phyloP scores from a whole-genome alignment of 1,139 yeast species.

The Geotrichum aggregatum region DNA sequence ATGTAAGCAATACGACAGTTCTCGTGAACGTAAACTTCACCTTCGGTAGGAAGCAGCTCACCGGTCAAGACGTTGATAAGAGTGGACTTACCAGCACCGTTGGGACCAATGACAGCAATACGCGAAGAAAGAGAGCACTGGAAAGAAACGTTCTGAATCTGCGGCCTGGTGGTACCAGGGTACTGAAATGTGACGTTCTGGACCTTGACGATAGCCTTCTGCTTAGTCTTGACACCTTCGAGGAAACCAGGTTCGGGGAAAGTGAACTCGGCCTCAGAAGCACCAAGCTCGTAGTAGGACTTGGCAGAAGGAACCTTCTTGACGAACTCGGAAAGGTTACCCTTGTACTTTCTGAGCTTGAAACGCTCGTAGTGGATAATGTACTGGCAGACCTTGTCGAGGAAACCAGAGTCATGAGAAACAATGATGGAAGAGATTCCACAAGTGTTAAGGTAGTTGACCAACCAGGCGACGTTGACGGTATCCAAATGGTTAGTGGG shows the following conservation, averaged over 20 bases:
- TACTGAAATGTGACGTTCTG: slow-evolving; percentile 96
- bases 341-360: slow-evolving; percentile 99
- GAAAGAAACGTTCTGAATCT: slow-evolving; percentile 84
- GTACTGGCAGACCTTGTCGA: slow-evolving; percentile 95
- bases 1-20: slow-evolving; percentile 99
- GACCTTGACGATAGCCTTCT: slow-evolving; percentile 98
- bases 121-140: slow-evolving; percentile 98
- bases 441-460: slow-evolving; percentile 96
- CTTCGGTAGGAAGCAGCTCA: slow-evolving; percentile 94
- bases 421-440: slow-evolving; percentile 97
- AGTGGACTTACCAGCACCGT: slow-evolving; percentile 99
- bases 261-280: slow-evolving; percentile 89
- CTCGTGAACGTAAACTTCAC: slow-evolving; percentile 99
- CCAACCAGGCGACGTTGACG: slow-evolving; percentile 98
- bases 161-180: slow-evolving; percentile 97
- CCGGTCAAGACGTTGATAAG: slow-evolving; percentile 97
- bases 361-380: slow-evolving; percentile 99
- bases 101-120: slow-evolving; percentile 99
- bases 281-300: slow-evolving; percentile 97
- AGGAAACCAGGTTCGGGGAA: slow-evolving; percentile 99
- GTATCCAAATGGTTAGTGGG: slow-evolving; percentile 99
- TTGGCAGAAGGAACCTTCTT: slow-evolving; percentile 98
- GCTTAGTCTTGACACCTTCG: slow-evolving; percentile 99
- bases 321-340: slow-evolving; percentile 97
- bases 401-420: slow-evolving; percentile 99